These are phyloP conservation scores for Mycena filopes DNA, from an alignment of 768 basidiomycete species.

Conservation along the genomic window DNA sequence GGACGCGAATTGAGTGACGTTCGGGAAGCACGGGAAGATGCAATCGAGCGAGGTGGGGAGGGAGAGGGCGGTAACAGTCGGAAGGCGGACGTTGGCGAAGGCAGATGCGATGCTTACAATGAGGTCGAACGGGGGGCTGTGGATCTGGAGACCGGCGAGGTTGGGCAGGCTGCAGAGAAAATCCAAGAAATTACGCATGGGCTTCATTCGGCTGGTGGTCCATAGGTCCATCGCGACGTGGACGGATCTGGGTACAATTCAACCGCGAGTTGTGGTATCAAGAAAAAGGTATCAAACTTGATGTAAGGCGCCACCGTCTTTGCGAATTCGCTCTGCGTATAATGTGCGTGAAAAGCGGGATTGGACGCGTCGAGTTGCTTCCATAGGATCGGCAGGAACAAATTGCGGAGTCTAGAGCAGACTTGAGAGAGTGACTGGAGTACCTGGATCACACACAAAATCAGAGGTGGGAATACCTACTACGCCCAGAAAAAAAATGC, in stretches of 20 bases:
- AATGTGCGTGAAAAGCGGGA: no score
- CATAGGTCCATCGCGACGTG: neutral
- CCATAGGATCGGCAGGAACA: no score
- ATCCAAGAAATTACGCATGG: neutral
- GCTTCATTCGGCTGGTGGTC: neutral
- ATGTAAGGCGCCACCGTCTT: neutral
- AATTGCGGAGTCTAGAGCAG: no score
- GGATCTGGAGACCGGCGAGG: constrained; percentile 3
- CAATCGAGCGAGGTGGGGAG: neutral
- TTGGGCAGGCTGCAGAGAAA: constrained; percentile 1
- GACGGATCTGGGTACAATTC: constrained; percentile 3
- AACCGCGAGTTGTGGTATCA: no score
- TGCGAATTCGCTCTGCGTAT: neutral
- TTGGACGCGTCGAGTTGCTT: no score
- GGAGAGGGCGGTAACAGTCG: neutral
- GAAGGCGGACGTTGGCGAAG: neutral
- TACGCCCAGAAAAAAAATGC: no score
- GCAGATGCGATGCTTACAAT: neutral
- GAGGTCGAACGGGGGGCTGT: neutral
- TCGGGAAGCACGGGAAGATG: constrained; percentile 6
- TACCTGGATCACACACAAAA: no score
- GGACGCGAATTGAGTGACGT: constrained; percentile 5
- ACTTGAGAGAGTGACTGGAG: no score
- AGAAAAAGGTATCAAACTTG: neutral
- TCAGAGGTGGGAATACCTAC: no score